These are phyloP conservation scores for Lycium barbarum DNA, from an alignment of 257 asterid genomes.

Conservation along the genomic window DNA sequence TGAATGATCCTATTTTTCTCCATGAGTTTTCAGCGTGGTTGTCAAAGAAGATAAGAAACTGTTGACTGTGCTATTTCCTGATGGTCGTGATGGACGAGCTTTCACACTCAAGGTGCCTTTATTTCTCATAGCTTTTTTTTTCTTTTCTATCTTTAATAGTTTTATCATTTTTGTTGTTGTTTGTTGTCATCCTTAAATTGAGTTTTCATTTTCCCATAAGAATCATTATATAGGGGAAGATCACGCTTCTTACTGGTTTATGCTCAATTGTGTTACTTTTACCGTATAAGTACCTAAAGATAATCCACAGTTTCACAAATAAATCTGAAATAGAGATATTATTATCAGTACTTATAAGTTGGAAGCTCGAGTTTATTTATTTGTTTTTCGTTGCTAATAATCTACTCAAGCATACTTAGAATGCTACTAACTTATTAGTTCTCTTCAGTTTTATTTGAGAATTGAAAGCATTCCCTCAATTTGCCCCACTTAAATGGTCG, in stretches of 20 bases:
- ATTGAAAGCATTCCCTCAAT: slow-evolving; percentile 20
- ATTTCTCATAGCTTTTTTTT: neutral
- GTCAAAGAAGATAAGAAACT: slow-evolving; percentile 98
- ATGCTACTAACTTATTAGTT: slow-evolving; percentile 11
- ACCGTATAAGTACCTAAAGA: neutral
- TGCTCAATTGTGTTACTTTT: neutral
- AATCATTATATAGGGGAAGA: neutral
- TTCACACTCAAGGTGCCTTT: slow-evolving; percentile 88
- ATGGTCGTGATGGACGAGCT: slow-evolving; percentile 97
- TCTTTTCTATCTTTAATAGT: neutral
- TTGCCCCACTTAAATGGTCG: neutral
- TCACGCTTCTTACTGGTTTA: slow-evolving; percentile 1
- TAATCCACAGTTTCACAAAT: neutral
- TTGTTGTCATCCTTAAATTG: slow-evolving; percentile 18
- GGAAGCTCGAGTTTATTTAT: slow-evolving; percentile 7
- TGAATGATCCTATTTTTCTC: slow-evolving; percentile 30
- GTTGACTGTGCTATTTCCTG: slow-evolving; percentile 89
- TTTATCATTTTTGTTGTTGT: neutral
- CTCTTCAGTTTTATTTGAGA: neutral
- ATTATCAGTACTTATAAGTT: neutral
- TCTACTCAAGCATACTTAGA: neutral
- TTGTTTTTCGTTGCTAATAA: neutral
- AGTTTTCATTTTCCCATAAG: neutral
- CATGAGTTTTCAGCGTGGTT: slow-evolving; percentile 73
- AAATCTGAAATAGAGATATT: neutral